Conservation (phyloP, 2,329 filamentous ascomycete genomes). For the Colletotrichum tamarilloi region DNA sequence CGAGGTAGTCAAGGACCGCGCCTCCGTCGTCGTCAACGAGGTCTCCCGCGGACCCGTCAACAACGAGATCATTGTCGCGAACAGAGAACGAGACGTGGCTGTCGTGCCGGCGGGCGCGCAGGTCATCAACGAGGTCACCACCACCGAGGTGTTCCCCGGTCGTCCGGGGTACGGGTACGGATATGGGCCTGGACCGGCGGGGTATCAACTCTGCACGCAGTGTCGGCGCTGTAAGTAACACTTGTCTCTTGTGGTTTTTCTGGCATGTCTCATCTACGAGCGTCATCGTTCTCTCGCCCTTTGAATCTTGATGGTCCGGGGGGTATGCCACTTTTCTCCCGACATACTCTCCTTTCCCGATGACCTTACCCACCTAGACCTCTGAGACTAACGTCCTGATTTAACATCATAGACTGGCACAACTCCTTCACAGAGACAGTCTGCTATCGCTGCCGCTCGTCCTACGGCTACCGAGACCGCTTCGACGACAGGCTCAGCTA, state of each 20-base stretch:
- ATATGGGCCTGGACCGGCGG: not conserved
- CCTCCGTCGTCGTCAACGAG: constrained; percentile 3
- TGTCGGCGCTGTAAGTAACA: constrained; percentile 5
- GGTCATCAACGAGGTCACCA: not conserved
- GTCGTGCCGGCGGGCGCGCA: not conserved
- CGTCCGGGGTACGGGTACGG: not conserved
- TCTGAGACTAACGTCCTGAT: not conserved
- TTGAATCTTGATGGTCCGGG: not conserved
- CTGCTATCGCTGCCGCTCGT: constrained; percentile 3
- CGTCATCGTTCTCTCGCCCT: not conserved
- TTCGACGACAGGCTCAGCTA: not conserved
- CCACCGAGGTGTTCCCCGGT: not conserved
- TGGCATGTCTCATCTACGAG: not conserved
- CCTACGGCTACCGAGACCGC: not conserved
- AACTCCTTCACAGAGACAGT: not conserved
- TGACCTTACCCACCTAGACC: not conserved
- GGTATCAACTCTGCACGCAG: not conserved
- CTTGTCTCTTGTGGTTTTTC: not conserved
- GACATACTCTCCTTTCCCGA: not conserved
- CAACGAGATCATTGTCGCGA: not conserved
- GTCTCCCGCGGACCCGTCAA: not conserved
- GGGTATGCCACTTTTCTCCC: not conserved
- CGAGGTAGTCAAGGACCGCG: not conserved
- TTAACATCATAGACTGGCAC: not conserved
- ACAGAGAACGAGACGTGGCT: not conserved